Evolutionary conservation across 2,329 filamentous ascomycete species (phyloP).

Genomic region (Dendrostoma leiphaemia): DNA sequence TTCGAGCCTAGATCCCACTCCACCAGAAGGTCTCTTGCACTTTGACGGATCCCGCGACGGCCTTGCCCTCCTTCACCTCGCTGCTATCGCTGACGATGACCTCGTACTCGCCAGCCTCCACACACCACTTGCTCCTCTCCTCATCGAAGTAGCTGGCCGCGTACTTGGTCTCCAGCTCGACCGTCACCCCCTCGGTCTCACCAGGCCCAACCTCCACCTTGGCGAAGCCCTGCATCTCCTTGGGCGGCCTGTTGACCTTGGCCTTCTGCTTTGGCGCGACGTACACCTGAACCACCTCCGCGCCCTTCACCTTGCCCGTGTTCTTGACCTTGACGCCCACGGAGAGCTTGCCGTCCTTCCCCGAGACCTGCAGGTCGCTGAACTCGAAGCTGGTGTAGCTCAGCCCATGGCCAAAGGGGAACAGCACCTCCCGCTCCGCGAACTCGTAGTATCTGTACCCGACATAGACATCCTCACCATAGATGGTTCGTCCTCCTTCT

Average conservation of each 20-base stretch:
- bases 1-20: constrained; percentile 54
- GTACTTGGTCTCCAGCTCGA: constrained; percentile 61
- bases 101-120: constrained; percentile 64
- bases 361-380: constrained; percentile 46
- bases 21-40: constrained; percentile 65
- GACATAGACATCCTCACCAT: constrained; percentile 71
- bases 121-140: constrained; percentile 61
- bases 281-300: constrained; percentile 59
- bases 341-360: constrained; percentile 44
- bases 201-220: constrained; percentile 64
- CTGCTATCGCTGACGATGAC: constrained; percentile 61
- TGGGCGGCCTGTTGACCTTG: constrained; percentile 54
- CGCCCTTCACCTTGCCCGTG: constrained; percentile 51
- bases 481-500: constrained; percentile 64
- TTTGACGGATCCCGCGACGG: constrained; percentile 51
- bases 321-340: constrained; percentile 58
- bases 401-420: constrained; percentile 28
- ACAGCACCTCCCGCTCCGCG: constrained; percentile 28
- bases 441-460: constrained; percentile 73
- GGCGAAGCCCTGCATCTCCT: constrained; percentile 64
- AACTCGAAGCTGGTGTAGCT: constrained; percentile 33
- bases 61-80: constrained; percentile 41
- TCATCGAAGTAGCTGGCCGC: constrained; percentile 71
- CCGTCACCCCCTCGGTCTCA: constrained; percentile 53
- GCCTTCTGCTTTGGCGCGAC: constrained; percentile 49